Evolutionary conservation across 129 eudicot species (phyloP).

Genomic region (Apium graveolens): DNA sequence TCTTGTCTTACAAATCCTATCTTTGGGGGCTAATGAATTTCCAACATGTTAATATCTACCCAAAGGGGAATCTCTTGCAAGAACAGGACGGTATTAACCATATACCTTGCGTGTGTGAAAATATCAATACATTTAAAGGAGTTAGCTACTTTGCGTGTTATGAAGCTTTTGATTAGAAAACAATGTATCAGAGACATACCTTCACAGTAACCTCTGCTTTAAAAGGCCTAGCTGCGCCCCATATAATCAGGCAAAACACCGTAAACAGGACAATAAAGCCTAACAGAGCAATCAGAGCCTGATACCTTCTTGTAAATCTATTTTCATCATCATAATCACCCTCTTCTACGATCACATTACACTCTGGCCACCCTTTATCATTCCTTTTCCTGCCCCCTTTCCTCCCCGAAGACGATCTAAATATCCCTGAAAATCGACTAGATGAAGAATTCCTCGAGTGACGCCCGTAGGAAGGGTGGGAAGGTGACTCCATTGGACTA

Average conservation of each 20-base stretch:
- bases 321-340: slow-evolving; percentile 75
- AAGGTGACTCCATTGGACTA: slow-evolving; percentile 92
- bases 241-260: slow-evolving; percentile 81
- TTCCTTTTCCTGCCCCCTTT: slow-evolving; percentile 70
- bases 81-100: background rate
- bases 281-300: slow-evolving; percentile 58
- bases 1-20: background rate
- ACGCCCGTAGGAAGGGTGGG: slow-evolving; percentile 84
- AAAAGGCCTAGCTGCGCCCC: slow-evolving; percentile 91
- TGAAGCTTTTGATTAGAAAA: background rate
- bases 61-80: background rate
- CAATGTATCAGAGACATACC: slow-evolving; percentile 33
- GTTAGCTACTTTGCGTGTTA: background rate
- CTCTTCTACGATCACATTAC: slow-evolving; percentile 94
- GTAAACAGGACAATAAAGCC: slow-evolving; percentile 67
- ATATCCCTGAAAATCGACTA: slow-evolving; percentile 88
- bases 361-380: slow-evolving; percentile 99
- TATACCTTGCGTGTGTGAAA: background rate
- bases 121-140: background rate
- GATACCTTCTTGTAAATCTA: slow-evolving; percentile 47
- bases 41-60: background rate
- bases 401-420: slow-evolving; percentile 85
- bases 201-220: slow-evolving; percentile 65
- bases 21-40: background rate
- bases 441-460: slow-evolving; percentile 94